These are phyloP conservation scores for Athelia sp. DNA, from an alignment of 1,284 basidiomycete species.

Conservation along the genomic window DNA sequence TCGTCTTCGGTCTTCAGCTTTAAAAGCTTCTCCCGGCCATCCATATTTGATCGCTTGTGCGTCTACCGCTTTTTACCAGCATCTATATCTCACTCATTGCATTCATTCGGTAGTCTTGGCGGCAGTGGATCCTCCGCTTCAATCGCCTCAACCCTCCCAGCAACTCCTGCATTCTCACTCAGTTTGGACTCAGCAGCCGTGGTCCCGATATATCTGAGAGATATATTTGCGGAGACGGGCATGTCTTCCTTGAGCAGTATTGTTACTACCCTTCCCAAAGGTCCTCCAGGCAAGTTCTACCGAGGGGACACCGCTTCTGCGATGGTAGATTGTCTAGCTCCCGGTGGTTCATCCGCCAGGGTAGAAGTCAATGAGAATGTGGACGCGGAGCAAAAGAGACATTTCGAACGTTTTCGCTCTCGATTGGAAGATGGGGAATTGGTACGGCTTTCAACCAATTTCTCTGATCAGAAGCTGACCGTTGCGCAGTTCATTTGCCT, in stretches of 20 bases:
- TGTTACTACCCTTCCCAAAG: slow-evolving; percentile 28
- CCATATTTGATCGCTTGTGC: slow-evolving; percentile 56
- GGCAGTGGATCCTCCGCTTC: slow-evolving; percentile 14
- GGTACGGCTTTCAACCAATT: slow-evolving; percentile 28
- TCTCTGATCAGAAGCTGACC: slow-evolving; percentile 4
- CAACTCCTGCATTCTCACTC: slow-evolving; percentile 27
- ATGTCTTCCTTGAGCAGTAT: slow-evolving; percentile 28
- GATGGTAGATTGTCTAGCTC: slow-evolving; percentile 45
- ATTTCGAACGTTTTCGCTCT: slow-evolving; percentile 38
- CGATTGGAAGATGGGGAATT: slow-evolving; percentile 46
- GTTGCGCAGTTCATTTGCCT: slow-evolving; percentile 45
- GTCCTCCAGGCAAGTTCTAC: slow-evolving; percentile 54
- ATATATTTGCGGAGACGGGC: slow-evolving; percentile 22
- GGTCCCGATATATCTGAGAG: slow-evolving; percentile 39
- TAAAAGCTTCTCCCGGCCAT: slow-evolving; percentile 24
- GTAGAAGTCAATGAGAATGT: slow-evolving; percentile 33
- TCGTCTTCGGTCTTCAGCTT: slow-evolving; percentile 16
- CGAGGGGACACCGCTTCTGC: slow-evolving; percentile 31
- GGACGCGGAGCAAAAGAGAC: slow-evolving; percentile 30
- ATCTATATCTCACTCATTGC: slow-evolving; percentile 14
- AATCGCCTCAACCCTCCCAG: neutral
- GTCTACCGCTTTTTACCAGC: slow-evolving; percentile 16
- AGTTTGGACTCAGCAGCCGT: slow-evolving; percentile 36
- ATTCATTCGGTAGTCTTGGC: slow-evolving; percentile 26
- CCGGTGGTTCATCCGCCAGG: slow-evolving; percentile 44